Base-by-base conservation (phyloP, 163 green algal genomes). In the Prototheca wickerhamii region DNA sequence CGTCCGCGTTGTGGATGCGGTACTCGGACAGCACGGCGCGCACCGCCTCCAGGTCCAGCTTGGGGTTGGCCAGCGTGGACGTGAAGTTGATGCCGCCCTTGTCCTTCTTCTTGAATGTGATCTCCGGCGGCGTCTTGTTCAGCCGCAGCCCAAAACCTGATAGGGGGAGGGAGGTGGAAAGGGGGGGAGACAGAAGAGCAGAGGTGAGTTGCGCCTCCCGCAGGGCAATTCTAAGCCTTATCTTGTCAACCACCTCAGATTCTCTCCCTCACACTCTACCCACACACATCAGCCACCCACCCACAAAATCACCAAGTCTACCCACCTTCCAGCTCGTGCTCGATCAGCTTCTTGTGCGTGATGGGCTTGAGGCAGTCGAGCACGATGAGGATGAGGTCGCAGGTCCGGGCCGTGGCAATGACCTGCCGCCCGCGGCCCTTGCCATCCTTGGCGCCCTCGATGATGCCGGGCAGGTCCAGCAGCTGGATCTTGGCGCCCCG, bases 341-440 rank as follows among this genome's bases (percentile, higher is more conserved):
- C 90, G 52, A 97, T 96, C 50, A 97, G 78, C 57, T 78, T 77
- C 79, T 98, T 98, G 80, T 99, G 93, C 2, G 87, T 96, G 60
- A 99, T 90, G 35, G 93, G 93, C 60, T 99, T 99, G 2, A 98
- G 73, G 69, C 84, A 96, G 73, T 99, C 93, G 35, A 99, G 81
- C 40, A 98, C 88, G 60, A 99, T 97, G 30, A 98, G 74, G 71
- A 99, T 99, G 37, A 97, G 83, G 82, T 95, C 94, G 80, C 92
- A 99, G 21, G 93, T 98, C 29, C 92, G 83, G 0, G 93, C 93
- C 3, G 90, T 96, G 44, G 79, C 86, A 65, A 99, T 99, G 73
- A 98, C 92, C 80, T 96, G 89, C n/a, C 91, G 79, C n/a, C 93
- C 93, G 28, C 93, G 79, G 32, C 92, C 92, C 77, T 98, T 98